Base-by-base conservation (phyloP, 2,329 filamentous ascomycete genomes). In the Berkeleyomyces rouxiae region DNA sequence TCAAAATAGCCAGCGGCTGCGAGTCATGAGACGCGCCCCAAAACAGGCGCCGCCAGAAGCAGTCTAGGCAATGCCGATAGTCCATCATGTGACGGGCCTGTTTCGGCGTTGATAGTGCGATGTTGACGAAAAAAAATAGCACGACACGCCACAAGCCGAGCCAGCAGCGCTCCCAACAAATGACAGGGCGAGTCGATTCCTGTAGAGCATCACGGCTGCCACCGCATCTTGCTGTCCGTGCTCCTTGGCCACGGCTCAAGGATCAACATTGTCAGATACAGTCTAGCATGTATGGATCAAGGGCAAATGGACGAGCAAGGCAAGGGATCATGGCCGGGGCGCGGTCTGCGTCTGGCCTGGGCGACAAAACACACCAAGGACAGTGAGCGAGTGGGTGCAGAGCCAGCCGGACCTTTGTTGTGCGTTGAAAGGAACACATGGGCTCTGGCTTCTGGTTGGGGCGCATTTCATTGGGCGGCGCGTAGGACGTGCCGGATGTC, bases 191-290 rank as follows among this genome's bases (percentile, higher is more conserved):
- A 23, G 23, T 23, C 23, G 23, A 23, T 23, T 23, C 23, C 23
- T 23, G 23, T 2, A 23, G 23, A 55, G 11, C n/a, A 55, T 13
- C 33, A 53, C 51, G 51, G 51, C 51, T 55, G 51, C 39, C 51
- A 55, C 51, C 51, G 51, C 51, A 55, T 55, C 51, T 55, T 55
- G 51, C 11, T 39, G 51, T 39, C 51, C 33, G 51, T 55, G 51
- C 51, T 13, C 39, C 51, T 11, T 37, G 7, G 49, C 11, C 36
- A 37, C n/a, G 13, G 51, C 51, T 39, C 6, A 37, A 55, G 51
- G 51, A 55, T 39, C 51, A 55, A 55, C 51, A 55, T 55, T 55
- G 51, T 55, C 51, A 36, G 51, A 37, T 31, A 55, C 51, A 16
- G 39, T 37, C 36, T 36, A 55, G 37, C 23, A 23, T 23, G 23